These are phyloP conservation scores for Colletotrichum abscissum DNA, from an alignment of 2,329 filamentous ascomycete genomes.

Conservation along the genomic window DNA sequence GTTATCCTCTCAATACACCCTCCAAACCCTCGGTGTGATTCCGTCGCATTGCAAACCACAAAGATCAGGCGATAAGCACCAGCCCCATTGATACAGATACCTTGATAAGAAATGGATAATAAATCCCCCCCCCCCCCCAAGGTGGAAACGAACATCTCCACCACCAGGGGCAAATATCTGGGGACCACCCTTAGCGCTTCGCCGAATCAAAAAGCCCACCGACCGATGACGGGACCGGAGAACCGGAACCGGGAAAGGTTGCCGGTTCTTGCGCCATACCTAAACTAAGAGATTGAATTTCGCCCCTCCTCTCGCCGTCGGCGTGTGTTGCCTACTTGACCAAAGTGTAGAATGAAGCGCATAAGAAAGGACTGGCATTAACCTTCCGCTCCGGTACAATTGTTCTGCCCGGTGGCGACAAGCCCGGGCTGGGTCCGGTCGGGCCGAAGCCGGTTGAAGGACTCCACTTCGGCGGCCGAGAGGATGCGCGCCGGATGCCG, in stretches of 20 bases:
- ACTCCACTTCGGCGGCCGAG: neutral
- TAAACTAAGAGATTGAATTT: neutral
- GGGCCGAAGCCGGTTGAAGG: neutral
- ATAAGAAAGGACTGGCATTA: too few relatives aligned
- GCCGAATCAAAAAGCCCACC: neutral
- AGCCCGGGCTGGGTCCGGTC: too few relatives aligned
- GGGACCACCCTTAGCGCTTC: conserved; percentile 3
- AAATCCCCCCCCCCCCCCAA: neutral
- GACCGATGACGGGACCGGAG: conserved; percentile 31
- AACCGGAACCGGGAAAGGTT: conserved; percentile 22
- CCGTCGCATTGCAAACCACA: neutral
- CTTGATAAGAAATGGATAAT: neutral
- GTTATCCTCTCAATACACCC: neutral
- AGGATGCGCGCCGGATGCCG: neutral
- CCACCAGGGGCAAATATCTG: conserved; percentile 21
- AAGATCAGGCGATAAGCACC: conserved; percentile 5
- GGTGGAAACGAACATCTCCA: neutral
- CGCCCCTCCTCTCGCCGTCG: neutral
- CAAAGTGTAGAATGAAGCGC: too few relatives aligned
- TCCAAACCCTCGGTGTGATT: neutral
- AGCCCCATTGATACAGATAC: neutral
- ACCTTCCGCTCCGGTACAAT: neutral
- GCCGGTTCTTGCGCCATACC: conserved; percentile 14
- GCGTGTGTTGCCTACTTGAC: neutral
- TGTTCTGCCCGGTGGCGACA: neutral